A percentile compares a stretch with the other conserved stretches of the same genome.
phyloP scores from a whole-genome alignment of 257 asterid genomes.

The Solanum tacnaense region DNA sequence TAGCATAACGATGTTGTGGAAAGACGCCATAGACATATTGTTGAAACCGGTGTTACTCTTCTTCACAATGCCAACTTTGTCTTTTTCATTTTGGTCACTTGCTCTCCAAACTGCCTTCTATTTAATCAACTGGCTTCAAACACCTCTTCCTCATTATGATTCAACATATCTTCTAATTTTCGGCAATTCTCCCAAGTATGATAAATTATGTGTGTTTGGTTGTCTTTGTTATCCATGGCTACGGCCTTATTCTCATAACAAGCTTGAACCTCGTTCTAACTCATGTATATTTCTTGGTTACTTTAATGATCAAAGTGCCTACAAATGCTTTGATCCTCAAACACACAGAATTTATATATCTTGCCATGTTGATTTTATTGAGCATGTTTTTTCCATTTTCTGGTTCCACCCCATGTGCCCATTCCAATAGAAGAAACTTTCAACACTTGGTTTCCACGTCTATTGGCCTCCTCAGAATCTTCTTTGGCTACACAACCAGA shows the following conservation, averaged over 20 bases:
- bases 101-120: neutral
- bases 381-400: neutral
- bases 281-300: conserved; percentile 2
- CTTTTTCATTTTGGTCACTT: neutral
- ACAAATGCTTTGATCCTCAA: neutral
- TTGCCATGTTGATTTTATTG: neutral
- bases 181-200: neutral
- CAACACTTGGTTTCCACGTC: neutral
- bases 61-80: neutral
- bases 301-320: neutral
- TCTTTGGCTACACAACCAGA: neutral
- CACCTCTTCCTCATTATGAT: neutral
- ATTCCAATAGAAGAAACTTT: neutral
- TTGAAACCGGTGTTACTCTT: neutral
- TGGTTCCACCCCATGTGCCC: neutral
- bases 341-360: neutral
- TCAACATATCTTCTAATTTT: neutral
- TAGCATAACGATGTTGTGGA: neutral
- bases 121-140: neutral
- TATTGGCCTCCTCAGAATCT: neutral
- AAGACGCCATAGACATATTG: neutral
- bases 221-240: neutral
- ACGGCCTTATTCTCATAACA: neutral
- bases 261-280: neutral
- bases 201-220: neutral